Base-by-base conservation (phyloP, 441 rosid genomes). In the Adansonia gregorii region DNA sequence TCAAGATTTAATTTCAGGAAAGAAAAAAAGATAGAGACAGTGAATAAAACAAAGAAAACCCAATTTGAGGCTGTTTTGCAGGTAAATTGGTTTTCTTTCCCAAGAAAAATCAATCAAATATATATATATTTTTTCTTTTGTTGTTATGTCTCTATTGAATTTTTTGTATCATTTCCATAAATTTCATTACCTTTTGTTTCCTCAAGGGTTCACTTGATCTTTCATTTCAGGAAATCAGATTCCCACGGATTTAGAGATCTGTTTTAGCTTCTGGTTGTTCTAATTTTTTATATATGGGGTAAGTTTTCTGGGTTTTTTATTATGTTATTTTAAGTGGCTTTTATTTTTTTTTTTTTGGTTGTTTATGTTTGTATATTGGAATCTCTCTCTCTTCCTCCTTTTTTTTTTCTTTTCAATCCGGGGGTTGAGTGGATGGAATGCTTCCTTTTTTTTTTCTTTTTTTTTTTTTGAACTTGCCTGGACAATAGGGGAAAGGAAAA, bases 211-310 rank as follows among this genome's bases (percentile, higher is more conserved):
- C 22, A 0, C 27, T 24, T 24, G 27, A 24, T 24, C 27, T 24
- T 24, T 24, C 27, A 24, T 24, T 24, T 24, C 27, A 24, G 84
- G 78, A 75, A 31, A 77, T 65, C 65, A 58, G 79, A 73, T 72
- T 56, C 76, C 66, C 55, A 74, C 78, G 78, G 27, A 76, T 35
- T 67, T 54, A 63, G 78, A 58, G 88, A 88, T 86, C 87, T 85
- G 69, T 73, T 80, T 67, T 39, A 63, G 72, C 45, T 76, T 78
- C 48, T 52, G 81, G 39, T 27, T 20, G 39, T 73, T 75, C 73
- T 49, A 66, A 10, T 54, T 72, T 69, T 86, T 85, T 81, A 79
- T 88, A 90, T 83, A 90, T 90, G 92, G 92, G 92, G 92, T 89
- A 87, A 81, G 73, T 78, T 68, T 81, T 83, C 67, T 59, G 31